phyloP scores from a whole-genome alignment of 2,329 filamentous ascomycete species.

The Metarhizium brunneum region DNA sequence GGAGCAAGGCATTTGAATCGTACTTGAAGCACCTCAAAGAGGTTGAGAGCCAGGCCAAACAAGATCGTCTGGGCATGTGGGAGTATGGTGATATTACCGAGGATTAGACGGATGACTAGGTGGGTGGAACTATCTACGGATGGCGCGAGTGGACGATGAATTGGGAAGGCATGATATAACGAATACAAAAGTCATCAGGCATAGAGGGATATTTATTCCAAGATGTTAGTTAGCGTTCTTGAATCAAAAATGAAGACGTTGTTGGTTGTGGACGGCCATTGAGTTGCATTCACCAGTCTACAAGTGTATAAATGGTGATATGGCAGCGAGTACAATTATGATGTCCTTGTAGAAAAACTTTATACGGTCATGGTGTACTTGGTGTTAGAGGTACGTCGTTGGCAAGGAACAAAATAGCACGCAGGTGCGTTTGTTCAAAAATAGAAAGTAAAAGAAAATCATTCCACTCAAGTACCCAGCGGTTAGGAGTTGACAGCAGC shows the following conservation, averaged over 20 bases:
- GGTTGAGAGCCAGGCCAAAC: conserved; percentile 71
- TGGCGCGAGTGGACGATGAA: background rate
- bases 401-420: too few species aligned
- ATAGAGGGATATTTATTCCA: conserved; percentile 1
- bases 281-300: too few species aligned
- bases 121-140: background rate
- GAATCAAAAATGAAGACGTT: background rate
- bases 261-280: too few species aligned
- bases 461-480: too few species aligned
- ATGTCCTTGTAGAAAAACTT: too few species aligned
- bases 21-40: conserved; percentile 64
- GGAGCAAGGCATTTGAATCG: conserved; percentile 56
- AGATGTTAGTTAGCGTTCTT: background rate
- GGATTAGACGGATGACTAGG: conserved; percentile 44
- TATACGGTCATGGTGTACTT: too few species aligned
- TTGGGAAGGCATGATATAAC: background rate
- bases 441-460: too few species aligned
- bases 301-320: too few species aligned
- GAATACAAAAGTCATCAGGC: conserved; percentile 1
- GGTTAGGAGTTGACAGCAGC: too few species aligned
- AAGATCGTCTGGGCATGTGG: conserved; percentile 80
- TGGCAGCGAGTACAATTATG: too few species aligned
- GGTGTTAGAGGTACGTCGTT: too few species aligned
- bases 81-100: conserved; percentile 97
- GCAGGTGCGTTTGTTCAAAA: too few species aligned